Evolutionary conservation across 1,139 yeast genomes (phyloP).

Genomic region (Suhomyces bribrorum): DNA sequence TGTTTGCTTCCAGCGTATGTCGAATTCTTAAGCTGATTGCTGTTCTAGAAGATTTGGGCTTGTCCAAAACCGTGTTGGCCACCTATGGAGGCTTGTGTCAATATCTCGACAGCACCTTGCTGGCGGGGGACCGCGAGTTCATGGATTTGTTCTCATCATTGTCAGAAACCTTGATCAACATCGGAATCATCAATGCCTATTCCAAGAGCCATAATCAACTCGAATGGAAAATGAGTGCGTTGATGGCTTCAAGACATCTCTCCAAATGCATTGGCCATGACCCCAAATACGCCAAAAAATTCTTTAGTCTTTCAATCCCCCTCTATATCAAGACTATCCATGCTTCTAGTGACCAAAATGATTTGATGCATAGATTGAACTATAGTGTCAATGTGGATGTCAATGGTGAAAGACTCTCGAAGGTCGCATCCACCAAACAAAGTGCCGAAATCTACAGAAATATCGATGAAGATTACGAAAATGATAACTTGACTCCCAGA

Average conservation of each 20-base stretch:
- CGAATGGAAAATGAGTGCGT: constrained; percentile 53
- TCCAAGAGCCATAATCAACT: constrained; percentile 35
- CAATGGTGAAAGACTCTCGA: constrained; percentile 26
- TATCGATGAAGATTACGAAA: constrained; percentile 33
- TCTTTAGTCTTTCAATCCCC: constrained; percentile 44
- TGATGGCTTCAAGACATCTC: constrained; percentile 46
- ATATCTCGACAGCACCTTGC: constrained; percentile 65
- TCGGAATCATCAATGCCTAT: constrained; percentile 22
- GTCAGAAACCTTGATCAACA: constrained; percentile 35
- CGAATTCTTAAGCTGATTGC: constrained; percentile 48
- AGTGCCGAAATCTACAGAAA: constrained; percentile 18
- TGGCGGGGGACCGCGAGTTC: constrained; percentile 70
- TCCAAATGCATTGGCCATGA: constrained; percentile 47
- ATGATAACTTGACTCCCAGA: constrained; percentile 26
- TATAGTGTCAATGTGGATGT: constrained; percentile 28
- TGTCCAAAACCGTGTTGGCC: constrained; percentile 52
- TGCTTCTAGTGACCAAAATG: constrained; percentile 16
- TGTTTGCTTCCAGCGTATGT: constrained; percentile 68
- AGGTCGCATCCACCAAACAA: constrained; percentile 30
- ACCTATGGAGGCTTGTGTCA: constrained; percentile 64
- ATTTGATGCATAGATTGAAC: constrained; percentile 25
- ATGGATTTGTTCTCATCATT: constrained; percentile 51
- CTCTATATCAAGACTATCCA: constrained; percentile 37
- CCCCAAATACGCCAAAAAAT: constrained; percentile 36
- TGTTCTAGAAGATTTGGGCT: constrained; percentile 53